These are phyloP conservation scores for Phaeoacremonium minimum DNA, from an alignment of 2,329 filamentous ascomycete species.

Conservation along the genomic window DNA sequence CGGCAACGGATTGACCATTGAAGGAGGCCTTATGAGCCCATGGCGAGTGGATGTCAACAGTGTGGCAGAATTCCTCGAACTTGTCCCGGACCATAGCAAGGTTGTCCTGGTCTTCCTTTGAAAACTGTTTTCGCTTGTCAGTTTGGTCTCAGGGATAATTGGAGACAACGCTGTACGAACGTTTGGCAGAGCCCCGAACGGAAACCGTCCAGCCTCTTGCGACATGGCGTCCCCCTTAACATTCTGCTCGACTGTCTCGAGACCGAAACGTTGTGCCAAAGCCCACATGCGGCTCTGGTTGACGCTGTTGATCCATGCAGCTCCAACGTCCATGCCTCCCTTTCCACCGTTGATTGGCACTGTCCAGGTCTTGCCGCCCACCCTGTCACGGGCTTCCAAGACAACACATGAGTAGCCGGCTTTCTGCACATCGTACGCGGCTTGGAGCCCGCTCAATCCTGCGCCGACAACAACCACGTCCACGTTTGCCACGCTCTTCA, in stretches of 20 bases:
- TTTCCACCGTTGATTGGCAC: slow-evolving; percentile 21
- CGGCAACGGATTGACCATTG: background rate
- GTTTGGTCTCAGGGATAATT: background rate
- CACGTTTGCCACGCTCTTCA: background rate
- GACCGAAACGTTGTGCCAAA: slow-evolving; percentile 31
- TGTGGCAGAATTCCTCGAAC: background rate
- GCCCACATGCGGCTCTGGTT: slow-evolving; percentile 41
- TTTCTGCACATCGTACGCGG: background rate
- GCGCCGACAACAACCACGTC: background rate
- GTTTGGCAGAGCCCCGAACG: background rate
- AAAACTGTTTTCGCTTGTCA: background rate
- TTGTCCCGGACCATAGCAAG: background rate
- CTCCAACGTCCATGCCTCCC: slow-evolving; percentile 45
- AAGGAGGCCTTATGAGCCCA: background rate
- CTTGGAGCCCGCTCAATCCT: background rate
- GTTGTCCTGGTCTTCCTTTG: background rate
- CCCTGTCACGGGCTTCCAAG: slow-evolving; percentile 42
- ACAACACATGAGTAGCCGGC: slow-evolving; percentile 25
- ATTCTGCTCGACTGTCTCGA: slow-evolving; percentile 44
- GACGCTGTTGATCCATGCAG: slow-evolving; percentile 55
- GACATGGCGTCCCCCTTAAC: background rate
- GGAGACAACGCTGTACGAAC: no score
- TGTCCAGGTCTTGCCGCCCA: slow-evolving; percentile 48
- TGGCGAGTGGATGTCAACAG: background rate
- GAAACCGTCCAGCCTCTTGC: background rate